A percentile compares a stretch with the other conserved stretches of the same genome.
phyloP scores from a whole-genome alignment of 2,329 filamentous ascomycete genomes.

The Paracoccidioides lutzii region DNA sequence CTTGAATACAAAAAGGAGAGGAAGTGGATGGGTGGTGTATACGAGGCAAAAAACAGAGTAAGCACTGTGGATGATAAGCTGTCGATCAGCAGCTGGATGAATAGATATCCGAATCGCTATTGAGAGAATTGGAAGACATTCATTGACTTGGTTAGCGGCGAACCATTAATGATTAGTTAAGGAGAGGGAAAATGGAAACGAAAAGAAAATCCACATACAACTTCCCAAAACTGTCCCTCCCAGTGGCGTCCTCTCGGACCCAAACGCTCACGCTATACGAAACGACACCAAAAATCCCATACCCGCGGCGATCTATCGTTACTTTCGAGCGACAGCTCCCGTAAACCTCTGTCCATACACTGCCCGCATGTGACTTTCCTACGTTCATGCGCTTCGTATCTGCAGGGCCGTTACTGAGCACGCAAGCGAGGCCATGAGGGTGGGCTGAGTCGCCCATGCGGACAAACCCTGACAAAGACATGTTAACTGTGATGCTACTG shows the following conservation, averaged over 20 bases:
- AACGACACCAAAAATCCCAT: conserved; percentile 43
- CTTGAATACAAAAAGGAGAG: not conserved
- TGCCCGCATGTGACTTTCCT: conserved; percentile 44
- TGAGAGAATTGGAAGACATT: not conserved
- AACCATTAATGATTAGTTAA: too few relatives aligned
- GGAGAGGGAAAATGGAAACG: not conserved
- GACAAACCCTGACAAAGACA: conserved; percentile 25
- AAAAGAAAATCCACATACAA: not conserved
- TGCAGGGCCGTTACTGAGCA: conserved; percentile 42
- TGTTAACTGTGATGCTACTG: not conserved
- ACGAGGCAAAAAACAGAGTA: not conserved
- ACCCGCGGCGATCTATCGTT: conserved; percentile 46
- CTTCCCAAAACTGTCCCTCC: conserved; percentile 32
- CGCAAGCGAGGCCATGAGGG: conserved; percentile 41
- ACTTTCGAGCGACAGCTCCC: conserved; percentile 44
- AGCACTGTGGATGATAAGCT: not conserved
- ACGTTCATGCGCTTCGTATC: conserved; percentile 49
- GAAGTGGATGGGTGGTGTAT: not conserved
- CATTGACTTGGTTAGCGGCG: too few relatives aligned
- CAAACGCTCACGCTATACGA: conserved; percentile 48
- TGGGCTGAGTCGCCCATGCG: conserved; percentile 39
- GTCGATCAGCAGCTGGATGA: not conserved
- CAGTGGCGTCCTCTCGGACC: conserved; percentile 44
- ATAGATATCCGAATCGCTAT: not conserved
- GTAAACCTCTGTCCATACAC: conserved; percentile 52